Evolutionary conservation across 352 stramenopile genomes (phyloP), one percentile per base, ranked within the genome.

Genomic region (Phytophthora macrochlamydospora): DNA sequence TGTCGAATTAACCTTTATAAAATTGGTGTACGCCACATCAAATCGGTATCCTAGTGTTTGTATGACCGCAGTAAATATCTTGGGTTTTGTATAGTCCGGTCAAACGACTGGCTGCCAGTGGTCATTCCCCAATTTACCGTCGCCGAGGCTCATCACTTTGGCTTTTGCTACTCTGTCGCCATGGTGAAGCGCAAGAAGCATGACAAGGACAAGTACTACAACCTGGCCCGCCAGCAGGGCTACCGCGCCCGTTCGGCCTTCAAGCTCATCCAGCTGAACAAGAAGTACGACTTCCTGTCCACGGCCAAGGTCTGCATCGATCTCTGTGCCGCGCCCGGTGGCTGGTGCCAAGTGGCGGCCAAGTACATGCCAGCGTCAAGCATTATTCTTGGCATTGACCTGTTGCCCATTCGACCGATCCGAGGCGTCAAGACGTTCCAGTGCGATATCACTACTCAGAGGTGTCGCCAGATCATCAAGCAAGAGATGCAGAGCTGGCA

Each of bases 201-300:
- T 81, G 96, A 99, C 73, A 98, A 98, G 81, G 98, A 99, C 83
- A 99, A 99, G 80, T 99, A 99, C 84, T 99, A 99, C 81, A 97
- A 98, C 74, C 79, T 99, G 56, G 97, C 97, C 9, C 97, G 98
- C 52, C 97, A 99, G 81, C 97, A 99, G 87, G 98, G 98, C 14
- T 99, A 99, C 80, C 93, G 98, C 71, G 97, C 97, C 29, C 96
- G 98, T 53, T 98, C 97, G 6, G 98, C 98, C 24, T 99, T 99
- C 87, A 99, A 99, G 89, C 89, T 99, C 38, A 98, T 99, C 74
- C 94, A 98, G 83, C 97, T 99, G 54, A 99, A 99, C 87, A 98
- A 98, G 73, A 99, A 99, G 85, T 99, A 99, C 92, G 90, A 98
- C 66, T 97, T 99, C 49, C 78, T 99, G 28, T 91, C 87, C 46